Percentiles rank a stretch among this genome's conserved stretches.
Conservation (phyloP, 2,329 filamentous ascomycete species). For the Fusarium anthophilum region DNA sequence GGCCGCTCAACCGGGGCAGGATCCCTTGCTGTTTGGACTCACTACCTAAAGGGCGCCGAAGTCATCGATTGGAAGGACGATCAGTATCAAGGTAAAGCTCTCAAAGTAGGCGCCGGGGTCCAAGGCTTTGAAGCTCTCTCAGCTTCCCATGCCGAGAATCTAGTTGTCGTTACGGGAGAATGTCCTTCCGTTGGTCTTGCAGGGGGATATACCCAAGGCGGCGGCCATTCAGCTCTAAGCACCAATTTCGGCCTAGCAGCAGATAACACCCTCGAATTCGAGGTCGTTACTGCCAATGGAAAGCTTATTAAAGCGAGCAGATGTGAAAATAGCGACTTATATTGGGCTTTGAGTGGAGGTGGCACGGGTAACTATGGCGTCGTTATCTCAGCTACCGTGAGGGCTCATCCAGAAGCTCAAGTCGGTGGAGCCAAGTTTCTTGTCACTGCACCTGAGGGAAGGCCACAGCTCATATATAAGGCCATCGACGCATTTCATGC, state of each 20-base stretch:
- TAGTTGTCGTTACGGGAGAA: constrained; percentile 64
- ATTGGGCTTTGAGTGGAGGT: constrained; percentile 70
- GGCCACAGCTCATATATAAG: constrained; percentile 16
- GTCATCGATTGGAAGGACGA: constrained; percentile 50
- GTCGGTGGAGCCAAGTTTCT: constrained; percentile 46
- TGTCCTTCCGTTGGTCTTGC: constrained; percentile 64
- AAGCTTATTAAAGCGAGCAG: constrained; percentile 57
- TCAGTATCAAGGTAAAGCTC: constrained; percentile 60
- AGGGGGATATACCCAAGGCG: constrained; percentile 71
- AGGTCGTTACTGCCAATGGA: constrained; percentile 64
- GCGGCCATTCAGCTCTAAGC: constrained; percentile 60
- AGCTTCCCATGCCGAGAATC: constrained; percentile 55
- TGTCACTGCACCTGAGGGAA: constrained; percentile 6
- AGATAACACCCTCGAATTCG: constrained; percentile 65
- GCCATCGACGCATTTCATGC: constrained; percentile 39
- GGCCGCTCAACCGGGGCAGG: constrained; percentile 67
- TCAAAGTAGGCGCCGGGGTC: constrained; percentile 65
- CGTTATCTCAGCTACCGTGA: constrained; percentile 64
- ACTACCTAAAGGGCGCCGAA: constrained; percentile 53
- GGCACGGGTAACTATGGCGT: constrained; percentile 68
- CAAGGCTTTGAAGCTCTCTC: constrained; percentile 57
- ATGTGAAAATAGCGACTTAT: constrained; percentile 62
- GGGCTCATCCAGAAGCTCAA: constrained; percentile 55
- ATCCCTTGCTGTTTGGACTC: constrained; percentile 53
- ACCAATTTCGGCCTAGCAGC: constrained; percentile 65